Evolutionary conservation across 805 yeast genomes (phyloP).

Genomic region (Metschnikowia corniflorae): DNA sequence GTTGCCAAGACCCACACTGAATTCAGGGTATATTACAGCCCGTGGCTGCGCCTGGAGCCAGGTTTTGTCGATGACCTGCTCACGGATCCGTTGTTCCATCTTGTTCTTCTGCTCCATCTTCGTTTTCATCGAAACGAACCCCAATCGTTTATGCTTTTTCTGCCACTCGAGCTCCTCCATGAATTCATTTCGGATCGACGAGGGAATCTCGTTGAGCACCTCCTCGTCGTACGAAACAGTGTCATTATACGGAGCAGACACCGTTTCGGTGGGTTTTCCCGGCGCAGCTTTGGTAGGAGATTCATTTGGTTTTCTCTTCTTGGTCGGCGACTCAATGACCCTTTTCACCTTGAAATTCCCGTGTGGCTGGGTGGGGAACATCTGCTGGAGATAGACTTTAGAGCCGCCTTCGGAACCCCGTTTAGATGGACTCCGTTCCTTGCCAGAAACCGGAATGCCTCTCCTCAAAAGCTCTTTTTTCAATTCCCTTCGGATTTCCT

Average conservation of each 20-base stretch:
- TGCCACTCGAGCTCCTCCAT: conserved; percentile 32
- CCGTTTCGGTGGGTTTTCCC: too few species aligned
- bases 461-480: conserved; percentile 48
- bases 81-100: conserved; percentile 4
- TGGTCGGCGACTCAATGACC: conserved; percentile 30
- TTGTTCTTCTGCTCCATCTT: conserved; percentile 19
- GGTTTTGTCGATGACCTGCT: conserved; percentile 6
- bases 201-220: conserved; percentile 37
- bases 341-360: conserved; percentile 29
- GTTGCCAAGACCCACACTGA: conserved; percentile 3
- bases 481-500: conserved; percentile 61
- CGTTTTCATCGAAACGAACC: conserved; percentile 25
- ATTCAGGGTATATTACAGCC: neutral
- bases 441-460: conserved; percentile 23
- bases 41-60: conserved; percentile 14
- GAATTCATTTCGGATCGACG: conserved; percentile 35
- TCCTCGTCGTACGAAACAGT: conserved; percentile 34
- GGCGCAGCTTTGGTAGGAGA: conserved; percentile 21
- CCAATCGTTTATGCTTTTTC: conserved; percentile 24
- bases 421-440: conserved; percentile 11
- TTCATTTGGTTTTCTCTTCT: conserved; percentile 8
- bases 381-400: conserved; percentile 35
- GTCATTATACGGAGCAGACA: conserved; percentile 21
- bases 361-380: conserved; percentile 32
- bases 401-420: conserved; percentile 1